Percentiles rank a stretch among this genome's conserved stretches.
phyloP scores from a whole-genome alignment of 164 flowering plant genomes.

The Annona squamosa region DNA sequence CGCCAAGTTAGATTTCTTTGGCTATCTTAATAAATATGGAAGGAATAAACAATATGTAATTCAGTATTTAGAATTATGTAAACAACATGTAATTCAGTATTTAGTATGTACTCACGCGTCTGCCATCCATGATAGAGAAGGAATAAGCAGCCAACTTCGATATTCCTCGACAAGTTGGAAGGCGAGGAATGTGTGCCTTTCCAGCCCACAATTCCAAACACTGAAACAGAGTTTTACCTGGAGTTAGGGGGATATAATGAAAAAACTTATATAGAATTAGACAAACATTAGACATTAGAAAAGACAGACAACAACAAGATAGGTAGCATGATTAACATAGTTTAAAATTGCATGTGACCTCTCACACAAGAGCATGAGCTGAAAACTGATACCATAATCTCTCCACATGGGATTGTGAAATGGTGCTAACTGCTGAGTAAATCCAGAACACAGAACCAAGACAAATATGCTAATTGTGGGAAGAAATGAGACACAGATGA shows the following conservation, averaged over 20 bases:
- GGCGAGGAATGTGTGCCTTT: conserved; percentile 87
- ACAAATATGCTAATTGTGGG: background rate
- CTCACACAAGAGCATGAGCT: background rate
- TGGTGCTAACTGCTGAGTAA: background rate
- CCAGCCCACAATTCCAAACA: conserved; percentile 64
- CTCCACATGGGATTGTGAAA: background rate
- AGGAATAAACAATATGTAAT: too few species aligned
- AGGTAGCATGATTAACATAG: background rate
- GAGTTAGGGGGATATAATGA: background rate
- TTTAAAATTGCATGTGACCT: background rate
- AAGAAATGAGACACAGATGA: background rate
- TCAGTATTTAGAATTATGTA: background rate
- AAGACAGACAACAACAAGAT: background rate
- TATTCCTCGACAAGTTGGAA: conserved; percentile 38
- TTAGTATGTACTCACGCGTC: conserved; percentile 45
- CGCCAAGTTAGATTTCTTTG: too few species aligned
- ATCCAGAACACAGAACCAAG: background rate
- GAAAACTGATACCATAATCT: too few species aligned
- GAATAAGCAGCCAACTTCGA: conserved; percentile 61
- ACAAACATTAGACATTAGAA: background rate
- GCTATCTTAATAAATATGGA: background rate
- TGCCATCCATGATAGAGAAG: conserved; percentile 62
- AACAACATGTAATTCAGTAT: background rate
- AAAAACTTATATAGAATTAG: background rate
- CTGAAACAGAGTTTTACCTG: conserved; percentile 22